These are phyloP conservation scores for Ascochyta viciae-villosae DNA, from an alignment of 2,329 filamentous ascomycete genomes.

Conservation along the genomic window DNA sequence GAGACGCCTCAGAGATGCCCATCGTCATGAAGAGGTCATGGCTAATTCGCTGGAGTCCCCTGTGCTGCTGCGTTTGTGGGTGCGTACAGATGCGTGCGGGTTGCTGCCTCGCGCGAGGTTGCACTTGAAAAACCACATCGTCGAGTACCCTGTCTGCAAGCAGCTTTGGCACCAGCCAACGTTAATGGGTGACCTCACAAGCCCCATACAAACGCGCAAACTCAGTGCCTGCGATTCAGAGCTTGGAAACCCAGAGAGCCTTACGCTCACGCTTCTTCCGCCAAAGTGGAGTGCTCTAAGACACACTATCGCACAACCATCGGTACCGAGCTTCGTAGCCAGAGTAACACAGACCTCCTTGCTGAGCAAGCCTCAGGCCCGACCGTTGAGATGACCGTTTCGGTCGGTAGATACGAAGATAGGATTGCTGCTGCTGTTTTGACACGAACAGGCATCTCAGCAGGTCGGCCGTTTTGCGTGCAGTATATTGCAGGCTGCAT, in stretches of 20 bases:
- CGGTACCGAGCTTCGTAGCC: slow-evolving; percentile 38
- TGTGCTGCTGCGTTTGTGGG: slow-evolving; percentile 1
- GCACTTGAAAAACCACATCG: slow-evolving; percentile 6
- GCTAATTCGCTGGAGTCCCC: slow-evolving; percentile 3
- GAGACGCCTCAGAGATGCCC: slow-evolving; percentile 6
- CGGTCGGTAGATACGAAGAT: slow-evolving; percentile 12
- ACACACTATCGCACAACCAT: slow-evolving; percentile 31
- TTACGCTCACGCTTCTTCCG: slow-evolving; percentile 28
- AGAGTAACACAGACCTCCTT: slow-evolving; percentile 36
- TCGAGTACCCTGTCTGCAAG: slow-evolving; percentile 18
- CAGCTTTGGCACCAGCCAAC: slow-evolving; percentile 13
- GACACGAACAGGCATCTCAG: slow-evolving; percentile 13
- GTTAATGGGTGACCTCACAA: not conserved
- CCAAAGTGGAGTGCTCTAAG: slow-evolving; percentile 38
- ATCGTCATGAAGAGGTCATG: slow-evolving; percentile 10
- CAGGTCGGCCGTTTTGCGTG: slow-evolving; percentile 8
- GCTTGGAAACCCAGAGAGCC: slow-evolving; percentile 15
- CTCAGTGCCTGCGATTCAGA: slow-evolving; percentile 14
- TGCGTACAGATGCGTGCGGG: slow-evolving; percentile 10
- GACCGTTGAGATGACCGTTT: slow-evolving; percentile 25
- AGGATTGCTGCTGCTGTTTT: slow-evolving; percentile 17
- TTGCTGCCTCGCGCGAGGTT: slow-evolving; percentile 8
- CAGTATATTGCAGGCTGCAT: slow-evolving; percentile 8
- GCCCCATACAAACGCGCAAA: slow-evolving; percentile 15
- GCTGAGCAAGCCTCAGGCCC: slow-evolving; percentile 29